Conservation (phyloP, 345 rosid species). For the Angophora floribunda region DNA sequence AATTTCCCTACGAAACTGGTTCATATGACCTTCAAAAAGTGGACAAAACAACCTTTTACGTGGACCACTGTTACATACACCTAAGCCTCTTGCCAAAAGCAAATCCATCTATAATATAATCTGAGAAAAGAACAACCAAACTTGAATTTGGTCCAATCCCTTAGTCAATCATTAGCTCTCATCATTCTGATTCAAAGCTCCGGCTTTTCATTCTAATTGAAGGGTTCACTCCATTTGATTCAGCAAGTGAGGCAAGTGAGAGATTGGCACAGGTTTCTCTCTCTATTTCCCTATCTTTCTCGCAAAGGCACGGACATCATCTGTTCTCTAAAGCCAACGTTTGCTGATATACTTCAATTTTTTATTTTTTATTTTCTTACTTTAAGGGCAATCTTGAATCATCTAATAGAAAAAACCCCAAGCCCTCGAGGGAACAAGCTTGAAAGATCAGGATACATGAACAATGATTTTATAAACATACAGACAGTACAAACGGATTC, state of each 20-base stretch:
- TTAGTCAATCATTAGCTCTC: neutral
- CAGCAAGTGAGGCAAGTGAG: neutral
- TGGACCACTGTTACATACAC: neutral
- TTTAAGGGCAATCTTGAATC: neutral
- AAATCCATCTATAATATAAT: neutral
- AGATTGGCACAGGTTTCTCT: neutral
- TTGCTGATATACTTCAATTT: neutral
- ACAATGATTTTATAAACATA: neutral
- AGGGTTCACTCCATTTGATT: neutral
- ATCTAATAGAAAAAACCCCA: neutral
- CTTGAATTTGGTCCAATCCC: neutral
- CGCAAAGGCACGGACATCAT: neutral
- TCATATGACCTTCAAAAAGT: neutral
- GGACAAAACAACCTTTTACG: neutral
- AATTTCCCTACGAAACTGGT: neutral
- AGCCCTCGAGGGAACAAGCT: neutral
- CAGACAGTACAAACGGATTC: neutral
- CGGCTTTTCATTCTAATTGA: neutral
- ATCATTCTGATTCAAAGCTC: neutral
- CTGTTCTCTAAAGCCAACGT: neutral
- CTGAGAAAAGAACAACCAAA: neutral
- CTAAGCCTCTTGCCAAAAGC: neutral
- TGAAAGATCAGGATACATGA: neutral
- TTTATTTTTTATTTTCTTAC: neutral
- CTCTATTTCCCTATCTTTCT: neutral